A percentile compares a stretch with the other conserved stretches of the same genome.
phyloP scores from a whole-genome alignment of 768 basidiomycete genomes.

The Termitomyces sp. region DNA sequence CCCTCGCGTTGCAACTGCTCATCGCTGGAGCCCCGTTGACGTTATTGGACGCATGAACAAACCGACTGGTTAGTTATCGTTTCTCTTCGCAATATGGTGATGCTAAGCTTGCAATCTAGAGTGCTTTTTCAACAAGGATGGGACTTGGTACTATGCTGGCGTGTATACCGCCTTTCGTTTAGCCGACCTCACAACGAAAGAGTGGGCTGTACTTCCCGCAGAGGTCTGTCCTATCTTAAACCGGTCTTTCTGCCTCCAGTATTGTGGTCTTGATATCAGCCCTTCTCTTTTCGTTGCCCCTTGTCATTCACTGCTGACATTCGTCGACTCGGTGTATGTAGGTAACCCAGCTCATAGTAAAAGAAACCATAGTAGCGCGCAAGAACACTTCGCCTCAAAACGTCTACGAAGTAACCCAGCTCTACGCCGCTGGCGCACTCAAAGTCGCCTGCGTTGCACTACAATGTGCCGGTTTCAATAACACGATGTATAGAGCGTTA shows the following conservation, averaged over 20 bases:
- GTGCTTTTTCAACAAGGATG: constrained; percentile 79
- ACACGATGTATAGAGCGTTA: constrained; percentile 57
- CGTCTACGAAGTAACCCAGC: constrained; percentile 67
- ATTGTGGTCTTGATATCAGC: constrained; percentile 3
- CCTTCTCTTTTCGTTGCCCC: neutral
- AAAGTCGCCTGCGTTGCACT: constrained; percentile 71
- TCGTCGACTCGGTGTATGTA: constrained; percentile 19
- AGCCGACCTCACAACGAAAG: constrained; percentile 59
- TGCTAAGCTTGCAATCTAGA: constrained; percentile 35
- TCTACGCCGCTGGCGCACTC: constrained; percentile 70
- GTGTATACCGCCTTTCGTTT: constrained; percentile 65
- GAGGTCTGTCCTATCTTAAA: constrained; percentile 43
- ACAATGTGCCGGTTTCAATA: constrained; percentile 76
- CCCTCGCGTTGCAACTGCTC: constrained; percentile 70
- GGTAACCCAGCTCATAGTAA: constrained; percentile 65
- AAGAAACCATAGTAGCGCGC: constrained; percentile 65
- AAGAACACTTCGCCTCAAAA: constrained; percentile 80
- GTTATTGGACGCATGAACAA: constrained; percentile 53
- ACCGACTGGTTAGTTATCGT: constrained; percentile 49
- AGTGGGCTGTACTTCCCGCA: constrained; percentile 62
- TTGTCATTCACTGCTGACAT: neutral
- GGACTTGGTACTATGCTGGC: constrained; percentile 84
- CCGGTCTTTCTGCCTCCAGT: neutral
- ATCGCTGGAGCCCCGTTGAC: constrained; percentile 70
- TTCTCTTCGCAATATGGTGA: neutral